Base-by-base conservation (phyloP, 257 asterid genomes). In the Gentiana straminea region DNA sequence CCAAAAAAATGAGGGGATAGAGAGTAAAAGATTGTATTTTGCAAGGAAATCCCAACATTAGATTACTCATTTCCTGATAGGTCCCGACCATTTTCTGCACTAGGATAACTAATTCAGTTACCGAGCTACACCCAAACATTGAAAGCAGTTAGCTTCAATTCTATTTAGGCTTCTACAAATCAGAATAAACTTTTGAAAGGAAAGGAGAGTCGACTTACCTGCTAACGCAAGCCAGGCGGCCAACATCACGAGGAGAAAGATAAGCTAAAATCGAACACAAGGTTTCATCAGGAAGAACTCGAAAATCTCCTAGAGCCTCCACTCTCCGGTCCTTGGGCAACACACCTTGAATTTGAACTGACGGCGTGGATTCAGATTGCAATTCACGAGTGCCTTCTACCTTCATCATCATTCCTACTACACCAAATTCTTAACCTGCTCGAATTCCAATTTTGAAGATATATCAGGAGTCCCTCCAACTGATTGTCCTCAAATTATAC, bases 181-280 rank as follows among this genome's bases (percentile, higher is more conserved):
- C 13, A 37, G 35, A 0, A 33, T 33, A 12, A 1, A 9, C 5
- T 7, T 41, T 41, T 41, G 11, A 9, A 39, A 47, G 5, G 32
- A 1, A 33, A 7, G 24, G 13, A 32, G n/a, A 57, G 48, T 55
- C 33, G 1, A 57, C 3, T 49, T 37, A 83, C 97, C 99, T 92
- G 94, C 99, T 88, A 48, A 77, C 94, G 74, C 95, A 92, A 55
- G 99, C 75, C 65, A 84, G 82, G 68, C 94, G 94, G 64, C 81
- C 89, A 8, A 92, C 77, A 59, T 92, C 95, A 44, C 66, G 80
- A 62, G 94, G 94, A 68, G 85, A 34, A 69, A 92, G 94, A 41
- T 35, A 64, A 33, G 79, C 64, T 50, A 84, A 38, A 4, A 86
- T 77, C 9, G 59, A 35, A 57, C 86, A 85, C 7, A 92, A 51